Evolutionary conservation across 257 asterid species (phyloP), one percentile per base, ranked within the genome.

Genomic region (Solanum bulbocastanum): DNA sequence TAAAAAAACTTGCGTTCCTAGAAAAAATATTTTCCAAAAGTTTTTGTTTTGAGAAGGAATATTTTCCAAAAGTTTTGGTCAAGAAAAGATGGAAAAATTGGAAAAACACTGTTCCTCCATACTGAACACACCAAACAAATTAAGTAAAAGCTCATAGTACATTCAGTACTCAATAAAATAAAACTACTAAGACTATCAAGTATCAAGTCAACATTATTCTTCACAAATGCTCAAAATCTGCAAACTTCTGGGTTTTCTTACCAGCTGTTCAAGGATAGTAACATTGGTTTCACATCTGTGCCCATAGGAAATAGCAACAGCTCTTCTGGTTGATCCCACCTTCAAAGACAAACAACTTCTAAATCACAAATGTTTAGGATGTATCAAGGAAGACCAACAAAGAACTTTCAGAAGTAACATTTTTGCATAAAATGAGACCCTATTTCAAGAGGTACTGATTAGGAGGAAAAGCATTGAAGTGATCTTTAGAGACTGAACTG

Each of bases 301-400:
- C 72, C 99, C 99, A 92, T 95, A 96, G 89, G 96, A 94, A 87
- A 89, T 90, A 69, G 99, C 98, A 85, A 97, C 95, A 86, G 94
- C 88, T 92, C 93, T 96, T 93, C 99, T 93, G 87, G 99, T 96
- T 86, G 93, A 90, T 91, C 99, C 99, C 87, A 95, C 95, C 99
- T 97, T 87, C 92, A 91, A 56, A 89, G 87, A 69, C 12, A 89
- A 56, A 87, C 11, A 89, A 86, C 73, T 91, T 44, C 72, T 87
- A 75, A 88, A 83, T 85, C 71, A 82, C 69, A 90, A 86, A 68
- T 16, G 88, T 82, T 84, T 82, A 75, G 10, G 35, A 76, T 56
- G 42, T 10, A 73, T 73, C 81, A 73, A 35, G 15, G 44, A 72
- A 25, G 35, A 78, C 62, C 5, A 39, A 9, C 40, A 81, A 27